Evolutionary conservation across 1,284 basidiomycete species (phyloP).

Genomic region (Amylostereum areolatum): DNA sequence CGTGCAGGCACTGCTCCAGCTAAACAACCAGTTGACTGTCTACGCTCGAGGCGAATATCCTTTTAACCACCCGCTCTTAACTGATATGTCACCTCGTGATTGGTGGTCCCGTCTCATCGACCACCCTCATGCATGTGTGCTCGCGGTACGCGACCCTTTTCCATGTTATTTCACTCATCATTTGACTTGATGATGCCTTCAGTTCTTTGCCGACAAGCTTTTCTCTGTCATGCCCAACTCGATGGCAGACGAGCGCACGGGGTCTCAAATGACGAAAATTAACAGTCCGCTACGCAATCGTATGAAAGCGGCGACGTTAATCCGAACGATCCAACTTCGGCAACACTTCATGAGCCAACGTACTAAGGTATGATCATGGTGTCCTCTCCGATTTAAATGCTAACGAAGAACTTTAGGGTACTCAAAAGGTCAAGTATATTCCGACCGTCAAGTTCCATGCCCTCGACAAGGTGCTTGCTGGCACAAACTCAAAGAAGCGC

Average conservation of each 20-base stretch:
- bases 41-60: constrained; percentile 2
- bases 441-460: not conserved
- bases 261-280: constrained; percentile 29
- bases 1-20: not conserved
- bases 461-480: not conserved
- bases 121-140: constrained; percentile 1
- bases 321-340: constrained; percentile 22
- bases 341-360: not conserved
- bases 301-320: constrained; percentile 20
- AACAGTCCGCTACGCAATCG: constrained; percentile 22
- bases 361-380: not conserved
- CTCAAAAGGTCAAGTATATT: not conserved
- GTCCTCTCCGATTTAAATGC: not conserved
- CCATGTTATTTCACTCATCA: not conserved
- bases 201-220: constrained; percentile 25
- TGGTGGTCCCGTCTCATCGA: constrained; percentile 4
- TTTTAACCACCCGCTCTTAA: constrained; percentile 2
- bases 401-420: not conserved
- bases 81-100: not conserved
- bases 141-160: constrained; percentile 7
- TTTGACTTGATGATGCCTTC: not conserved
- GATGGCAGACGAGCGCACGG: constrained; percentile 33
- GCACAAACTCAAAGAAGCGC: no score
- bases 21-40: constrained; percentile 1
- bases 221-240: constrained; percentile 29